These are phyloP conservation scores for Arabidopsis lyrata DNA, from an alignment of 441 rosid genomes.

Conservation along the genomic window DNA sequence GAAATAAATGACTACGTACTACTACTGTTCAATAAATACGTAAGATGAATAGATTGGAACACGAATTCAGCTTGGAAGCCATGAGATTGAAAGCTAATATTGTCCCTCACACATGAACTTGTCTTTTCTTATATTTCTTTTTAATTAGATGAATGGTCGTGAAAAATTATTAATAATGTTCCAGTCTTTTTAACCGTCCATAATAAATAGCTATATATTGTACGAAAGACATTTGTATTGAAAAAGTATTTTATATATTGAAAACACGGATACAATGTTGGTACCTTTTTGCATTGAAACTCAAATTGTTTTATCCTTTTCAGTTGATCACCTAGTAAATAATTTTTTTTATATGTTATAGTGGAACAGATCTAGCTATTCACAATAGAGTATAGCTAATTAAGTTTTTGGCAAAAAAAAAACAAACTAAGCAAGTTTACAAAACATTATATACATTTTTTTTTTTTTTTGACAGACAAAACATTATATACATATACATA, in stretches of 20 bases:
- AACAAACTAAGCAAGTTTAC: no score
- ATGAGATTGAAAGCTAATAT: slow-evolving; percentile 36
- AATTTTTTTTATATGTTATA: neutral
- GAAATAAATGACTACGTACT: neutral
- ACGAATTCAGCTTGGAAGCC: slow-evolving; percentile 41
- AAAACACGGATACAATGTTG: neutral
- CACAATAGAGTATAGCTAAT: neutral
- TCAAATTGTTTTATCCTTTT: neutral
- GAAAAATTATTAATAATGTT: slow-evolving; percentile 7
- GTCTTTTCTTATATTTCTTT: slow-evolving; percentile 28
- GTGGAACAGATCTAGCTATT: neutral
- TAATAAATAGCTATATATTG: no score
- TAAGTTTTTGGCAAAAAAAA: neutral
- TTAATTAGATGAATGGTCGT: neutral
- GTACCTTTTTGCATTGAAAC: neutral
- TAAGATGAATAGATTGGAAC: slow-evolving; percentile 27
- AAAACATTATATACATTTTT: no score
- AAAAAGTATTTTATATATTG: no score
- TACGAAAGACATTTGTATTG: neutral
- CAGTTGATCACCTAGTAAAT: neutral
- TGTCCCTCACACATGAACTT: slow-evolving; percentile 44
- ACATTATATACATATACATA: no score
- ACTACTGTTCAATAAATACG: slow-evolving; percentile 25
- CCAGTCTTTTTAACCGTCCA: neutral
- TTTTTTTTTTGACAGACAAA: no score